A percentile compares a stretch with the other conserved stretches of the same genome.
phyloP scores from a whole-genome alignment of 345 rosid genomes.

The Camelina sativa region DNA sequence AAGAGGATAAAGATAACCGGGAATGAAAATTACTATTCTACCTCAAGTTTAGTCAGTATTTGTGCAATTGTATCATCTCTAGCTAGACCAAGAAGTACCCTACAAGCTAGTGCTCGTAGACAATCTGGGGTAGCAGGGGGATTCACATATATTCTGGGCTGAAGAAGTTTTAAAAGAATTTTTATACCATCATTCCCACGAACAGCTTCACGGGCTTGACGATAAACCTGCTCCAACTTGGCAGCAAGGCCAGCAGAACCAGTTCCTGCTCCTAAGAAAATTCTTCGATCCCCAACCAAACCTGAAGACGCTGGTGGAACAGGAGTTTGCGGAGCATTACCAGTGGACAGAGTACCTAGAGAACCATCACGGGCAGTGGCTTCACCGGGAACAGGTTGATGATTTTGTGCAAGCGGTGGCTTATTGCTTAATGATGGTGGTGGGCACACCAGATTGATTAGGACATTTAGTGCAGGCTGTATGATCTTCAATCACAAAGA shows the following conservation, averaged over 20 bases:
- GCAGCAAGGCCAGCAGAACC: constrained; percentile 99
- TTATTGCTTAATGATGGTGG: constrained; percentile 97
- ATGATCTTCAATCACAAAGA: constrained; percentile 65
- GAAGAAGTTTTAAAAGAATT: constrained; percentile 94
- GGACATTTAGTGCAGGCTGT: constrained; percentile 92
- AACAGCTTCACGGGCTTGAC: constrained; percentile 94
- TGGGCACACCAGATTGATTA: constrained; percentile 95
- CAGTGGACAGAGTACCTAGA: constrained; percentile 47
- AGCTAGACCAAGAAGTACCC: constrained; percentile 96
- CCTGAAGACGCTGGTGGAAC: constrained; percentile 64
- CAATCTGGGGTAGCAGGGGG: constrained; percentile 94
- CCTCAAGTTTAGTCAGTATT: constrained; percentile 98
- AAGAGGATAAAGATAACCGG: constrained; percentile 11
- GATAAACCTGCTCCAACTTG: constrained; percentile 93
- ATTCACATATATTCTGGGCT: constrained; percentile 75
- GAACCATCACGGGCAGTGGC: constrained; percentile 49
- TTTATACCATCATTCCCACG: constrained; percentile 98
- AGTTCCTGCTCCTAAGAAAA: constrained; percentile 94
- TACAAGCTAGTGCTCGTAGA: constrained; percentile 92
- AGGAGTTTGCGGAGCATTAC: constrained; percentile 65
- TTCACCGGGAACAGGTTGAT: constrained; percentile 51
- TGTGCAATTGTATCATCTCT: constrained; percentile 98
- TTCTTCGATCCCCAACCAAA: constrained; percentile 95
- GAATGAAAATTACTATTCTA: constrained; percentile 34
- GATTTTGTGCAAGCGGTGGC: constrained; percentile 51